A percentile compares a stretch with the other conserved stretches of the same genome.
These are phyloP conservation scores for Neurospora sp. DNA, from an alignment of 495 filamentous ascomycete species.

Conservation along the genomic window DNA sequence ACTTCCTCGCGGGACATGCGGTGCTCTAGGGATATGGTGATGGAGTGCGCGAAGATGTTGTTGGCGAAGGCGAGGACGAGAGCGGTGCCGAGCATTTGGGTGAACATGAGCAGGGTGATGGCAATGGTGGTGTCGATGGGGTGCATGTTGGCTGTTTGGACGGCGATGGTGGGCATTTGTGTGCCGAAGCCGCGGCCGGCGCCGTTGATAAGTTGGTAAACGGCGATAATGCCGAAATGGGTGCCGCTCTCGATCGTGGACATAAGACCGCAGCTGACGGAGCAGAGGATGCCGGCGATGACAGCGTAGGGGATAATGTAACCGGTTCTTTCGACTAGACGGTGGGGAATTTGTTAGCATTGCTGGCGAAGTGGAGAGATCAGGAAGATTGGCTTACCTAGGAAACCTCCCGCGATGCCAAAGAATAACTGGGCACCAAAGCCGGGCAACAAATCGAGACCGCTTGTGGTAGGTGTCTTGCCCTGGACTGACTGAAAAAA, in stretches of 20 bases:
- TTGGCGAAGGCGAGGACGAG: conserved; percentile 50
- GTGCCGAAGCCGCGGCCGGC: conserved; percentile 53
- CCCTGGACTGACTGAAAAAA: conserved; percentile 62
- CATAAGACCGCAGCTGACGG: conserved; percentile 50
- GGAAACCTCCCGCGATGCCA: conserved; percentile 44
- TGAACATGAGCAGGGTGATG: conserved; percentile 50
- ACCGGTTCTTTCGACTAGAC: conserved; percentile 26
- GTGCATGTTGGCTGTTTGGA: conserved; percentile 34
- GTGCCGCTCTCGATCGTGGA: conserved; percentile 45
- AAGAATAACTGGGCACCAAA: conserved; percentile 27
- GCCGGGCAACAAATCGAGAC: conserved; percentile 41
- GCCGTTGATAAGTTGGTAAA: conserved; percentile 57
- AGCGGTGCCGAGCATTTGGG: conserved; percentile 50
- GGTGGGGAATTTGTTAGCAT: not conserved
- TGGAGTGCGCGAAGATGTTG: conserved; percentile 47
- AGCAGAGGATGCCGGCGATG: conserved; percentile 35
- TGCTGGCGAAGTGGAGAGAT: conserved; percentile 15
- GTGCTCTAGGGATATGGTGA: conserved; percentile 2
- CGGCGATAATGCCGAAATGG: conserved; percentile 39
- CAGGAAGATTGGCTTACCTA: conserved; percentile 22
- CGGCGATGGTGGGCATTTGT: conserved; percentile 45
- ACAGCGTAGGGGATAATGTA: conserved; percentile 55
- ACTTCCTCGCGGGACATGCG: not conserved
- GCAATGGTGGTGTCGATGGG: conserved; percentile 47
- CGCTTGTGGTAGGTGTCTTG: conserved; percentile 37